Base-by-base conservation (phyloP, 2,329 filamentous ascomycete genomes). In the Penicillium sp. region DNA sequence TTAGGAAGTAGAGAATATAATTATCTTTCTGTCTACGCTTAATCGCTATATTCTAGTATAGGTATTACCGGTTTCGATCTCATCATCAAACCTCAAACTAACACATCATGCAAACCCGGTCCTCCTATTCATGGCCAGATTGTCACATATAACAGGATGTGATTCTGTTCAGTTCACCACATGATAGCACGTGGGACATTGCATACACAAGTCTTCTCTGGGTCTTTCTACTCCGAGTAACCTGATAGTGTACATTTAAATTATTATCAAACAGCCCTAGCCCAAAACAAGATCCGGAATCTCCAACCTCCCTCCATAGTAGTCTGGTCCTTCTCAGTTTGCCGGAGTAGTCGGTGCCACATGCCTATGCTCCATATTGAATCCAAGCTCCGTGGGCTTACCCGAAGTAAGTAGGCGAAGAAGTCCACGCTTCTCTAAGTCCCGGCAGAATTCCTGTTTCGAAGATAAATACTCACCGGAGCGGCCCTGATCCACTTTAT, bases 351-450 rank as follows among this genome's bases (percentile, higher is more conserved):
- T 27, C n/a, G 25, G 25, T 6, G 25, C 6, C 25, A 27, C 25
- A 27, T 27, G 25, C 25, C 25, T 27, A 11, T 27, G 25, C 25
- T 27, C 25, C 25, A 27, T 27, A 11, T 6, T 45, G 37, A 59
- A 56, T 27, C 53, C 54, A 45, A 54, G 27, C 20, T 55, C 9
- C 33, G 47, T 35, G 18, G 55, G 54, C 26, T 51, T 43, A 12
- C 36, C 44, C 18, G 42, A 51, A 40, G 36, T 48, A 44, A 59
- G 54, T 14, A 48, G 10, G 6, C 36, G 12, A 45, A 58, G 48
- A 45, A 59, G 49, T 42, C 51, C 52, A 38, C 44, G 45, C 16
- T 46, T 47, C 35, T 52, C 47, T 40, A 57, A 32, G 26, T 51
- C 42, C 41, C 55, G 32, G 35, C 52, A 59, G 17, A 55, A 50